Base-by-base conservation (phyloP, 23 red algal species). In the Gracilariopsis chorda region DNA sequence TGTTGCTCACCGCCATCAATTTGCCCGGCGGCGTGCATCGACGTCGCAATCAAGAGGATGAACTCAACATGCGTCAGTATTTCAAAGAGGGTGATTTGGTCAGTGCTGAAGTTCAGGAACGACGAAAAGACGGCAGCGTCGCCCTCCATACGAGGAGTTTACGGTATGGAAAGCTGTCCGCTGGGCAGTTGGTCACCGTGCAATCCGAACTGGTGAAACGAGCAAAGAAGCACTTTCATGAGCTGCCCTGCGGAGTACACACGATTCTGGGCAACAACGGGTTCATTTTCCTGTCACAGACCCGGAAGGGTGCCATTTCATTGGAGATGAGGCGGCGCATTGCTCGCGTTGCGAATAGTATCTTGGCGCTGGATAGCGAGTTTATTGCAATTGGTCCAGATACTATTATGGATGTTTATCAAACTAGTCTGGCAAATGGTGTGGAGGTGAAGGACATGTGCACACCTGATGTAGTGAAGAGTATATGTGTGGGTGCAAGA, bases 41-140 rank as follows among this genome's bases (percentile, higher is more conserved):
- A 41, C 85, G 93, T 4, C 89, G 97, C 47, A 99, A 88, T 49
- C 59, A 87, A 29, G 93, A 94, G 24, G 97, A 99, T 60, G 97
- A 99, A 52, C 76, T 96, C 7, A 99, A 99, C 72, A 99, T 99
- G 97, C 90, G 97, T 2, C 53, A 85, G 42, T 86, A 96, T 49
- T 96, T 87, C 48, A 77, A 73, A 36, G 93, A 99, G 68, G 87
- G 86, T 24, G 97, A 99, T 53, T 61, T 96, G 35, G 88, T 99
- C 10, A 91, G 83, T 28, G 97, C 97, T 1, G 97, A 99, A 41
- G 93, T 99, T 9, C 97, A 99, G 83, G 97, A 99, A 36, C 69
- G 94, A 25, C 69, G 89, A 33, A 57, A 88, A 35, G 97, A 99
- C 52, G 97, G 93, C 11, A 56, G 58, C n/a, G 95, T 96, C 28